Percentiles rank a stretch among this genome's conserved stretches.
These are phyloP conservation scores for fission yeast (Schizosaccharomyces pombe) DNA, from an alignment of 805 yeast genomes.

Conservation along the genomic window DNA sequence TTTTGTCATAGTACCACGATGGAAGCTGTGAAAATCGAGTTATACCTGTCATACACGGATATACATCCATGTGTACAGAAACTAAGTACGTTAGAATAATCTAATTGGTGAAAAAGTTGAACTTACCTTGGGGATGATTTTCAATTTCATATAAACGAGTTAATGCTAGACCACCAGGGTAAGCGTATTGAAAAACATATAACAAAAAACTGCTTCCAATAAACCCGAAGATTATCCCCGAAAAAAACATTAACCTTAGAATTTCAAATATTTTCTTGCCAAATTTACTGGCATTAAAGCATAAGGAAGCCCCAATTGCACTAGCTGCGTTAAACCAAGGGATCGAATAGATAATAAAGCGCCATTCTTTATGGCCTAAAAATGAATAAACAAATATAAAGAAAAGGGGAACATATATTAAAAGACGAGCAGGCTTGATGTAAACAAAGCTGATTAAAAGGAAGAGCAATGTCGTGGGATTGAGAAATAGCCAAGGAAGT, in stretches of 20 bases:
- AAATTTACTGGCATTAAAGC: too few species aligned
- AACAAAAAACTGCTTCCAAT: constrained; percentile 25
- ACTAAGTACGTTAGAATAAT: constrained; percentile 17
- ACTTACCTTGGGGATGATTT: constrained; percentile 11
- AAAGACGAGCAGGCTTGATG: constrained; percentile 12
- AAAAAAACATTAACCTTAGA: constrained; percentile 11
- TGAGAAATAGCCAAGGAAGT: constrained; percentile 19
- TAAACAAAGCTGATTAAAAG: constrained; percentile 22
- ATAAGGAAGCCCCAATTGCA: too few species aligned
- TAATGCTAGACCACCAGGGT: constrained; percentile 75
- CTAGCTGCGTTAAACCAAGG: constrained; percentile 47
- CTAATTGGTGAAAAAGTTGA: background rate
- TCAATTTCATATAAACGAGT: constrained; percentile 23
- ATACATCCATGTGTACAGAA: constrained; percentile 39
- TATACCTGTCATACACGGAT: constrained; percentile 73
- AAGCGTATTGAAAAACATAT: constrained; percentile 45
- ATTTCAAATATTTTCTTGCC: too few species aligned
- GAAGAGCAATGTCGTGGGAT: constrained; percentile 19
- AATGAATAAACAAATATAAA: constrained; percentile 45
- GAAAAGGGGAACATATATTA: constrained; percentile 26
- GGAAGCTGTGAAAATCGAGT: constrained; percentile 42
- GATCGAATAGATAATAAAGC: constrained; percentile 55
- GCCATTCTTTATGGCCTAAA: constrained; percentile 87
- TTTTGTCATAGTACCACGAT: constrained; percentile 42
- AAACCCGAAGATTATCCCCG: background rate